Conservation (phyloP, 2,329 filamentous ascomycete species). For the Rasamsonia emersonii region DNA sequence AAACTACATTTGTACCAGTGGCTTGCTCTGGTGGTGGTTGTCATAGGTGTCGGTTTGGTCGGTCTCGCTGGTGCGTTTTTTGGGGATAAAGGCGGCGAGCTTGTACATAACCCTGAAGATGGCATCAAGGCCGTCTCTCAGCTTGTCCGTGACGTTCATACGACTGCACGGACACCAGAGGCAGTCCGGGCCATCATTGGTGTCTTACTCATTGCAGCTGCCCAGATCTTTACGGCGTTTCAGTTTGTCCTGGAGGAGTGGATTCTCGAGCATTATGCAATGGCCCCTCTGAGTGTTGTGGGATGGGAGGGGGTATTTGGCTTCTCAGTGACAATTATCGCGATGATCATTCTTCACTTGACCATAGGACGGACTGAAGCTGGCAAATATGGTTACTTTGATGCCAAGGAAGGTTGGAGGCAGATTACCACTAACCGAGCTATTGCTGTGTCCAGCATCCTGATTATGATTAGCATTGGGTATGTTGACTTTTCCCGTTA, state of each 20-base stretch:
- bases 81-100: conserved; percentile 53
- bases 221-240: conserved; percentile 92
- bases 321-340: conserved; percentile 66
- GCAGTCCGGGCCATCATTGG: conserved; percentile 68
- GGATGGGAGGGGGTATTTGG: conserved; percentile 96
- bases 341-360: conserved; percentile 73
- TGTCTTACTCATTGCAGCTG: conserved; percentile 81
- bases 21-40: conserved; percentile 77
- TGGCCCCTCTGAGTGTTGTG: conserved; percentile 82
- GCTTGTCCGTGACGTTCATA: conserved; percentile 35
- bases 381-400: conserved; percentile 77
- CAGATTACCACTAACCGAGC: conserved; percentile 65
- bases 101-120: conserved; percentile 32
- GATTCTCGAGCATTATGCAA: conserved; percentile 70
- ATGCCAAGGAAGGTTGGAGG: conserved; percentile 74
- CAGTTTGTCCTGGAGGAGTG: conserved; percentile 96
- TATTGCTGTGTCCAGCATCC: conserved; percentile 66
- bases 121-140: conserved; percentile 18
- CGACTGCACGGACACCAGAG: conserved; percentile 39
- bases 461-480: conserved; percentile 98
- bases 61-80: conserved; percentile 81
- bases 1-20: conserved; percentile 83
- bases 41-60: conserved; percentile 79
- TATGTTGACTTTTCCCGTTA: conserved; percentile 38
- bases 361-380: conserved; percentile 64